phyloP scores from a whole-genome alignment of 805 yeast species.

The Starmerella tilneyi region DNA sequence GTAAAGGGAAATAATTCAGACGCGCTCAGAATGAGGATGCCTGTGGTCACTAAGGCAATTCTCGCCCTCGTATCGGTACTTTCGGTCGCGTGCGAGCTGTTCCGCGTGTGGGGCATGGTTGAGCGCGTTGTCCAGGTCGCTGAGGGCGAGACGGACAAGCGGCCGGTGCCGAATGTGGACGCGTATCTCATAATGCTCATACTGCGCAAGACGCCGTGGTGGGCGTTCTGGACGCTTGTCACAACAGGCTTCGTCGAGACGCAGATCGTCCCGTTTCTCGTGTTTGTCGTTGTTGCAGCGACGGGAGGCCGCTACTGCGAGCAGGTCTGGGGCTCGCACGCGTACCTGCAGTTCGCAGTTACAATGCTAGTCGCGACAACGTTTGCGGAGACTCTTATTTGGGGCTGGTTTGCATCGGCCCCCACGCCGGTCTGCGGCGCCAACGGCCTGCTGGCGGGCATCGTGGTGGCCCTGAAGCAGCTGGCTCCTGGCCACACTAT shows the following conservation, averaged over 20 bases:
- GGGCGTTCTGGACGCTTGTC: constrained; percentile 38
- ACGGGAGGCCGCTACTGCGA: constrained; percentile 58
- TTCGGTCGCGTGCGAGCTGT: constrained; percentile 4
- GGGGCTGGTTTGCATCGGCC: constrained; percentile 4
- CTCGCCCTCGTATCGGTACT: constrained; percentile 6
- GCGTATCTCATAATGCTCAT: constrained; percentile 18
- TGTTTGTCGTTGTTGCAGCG: constrained; percentile 35
- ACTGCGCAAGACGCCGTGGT: constrained; percentile 24
- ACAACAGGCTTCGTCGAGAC: constrained; percentile 42
- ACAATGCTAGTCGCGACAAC: constrained; percentile 34
- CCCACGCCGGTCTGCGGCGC: constrained; percentile 17
- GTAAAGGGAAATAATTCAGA: too few species aligned
- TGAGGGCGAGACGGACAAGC: constrained; percentile 5
- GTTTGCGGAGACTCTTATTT: constrained; percentile 18
- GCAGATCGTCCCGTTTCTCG: constrained; percentile 33
- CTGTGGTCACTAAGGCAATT: constrained; percentile 9
- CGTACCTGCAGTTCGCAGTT: constrained; percentile 40
- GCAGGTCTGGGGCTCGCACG: constrained; percentile 51
- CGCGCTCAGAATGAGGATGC: constrained; percentile 1
- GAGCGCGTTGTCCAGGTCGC: constrained; percentile 1
- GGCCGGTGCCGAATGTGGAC: constrained; percentile 7
- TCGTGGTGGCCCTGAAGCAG: constrained; percentile 55
- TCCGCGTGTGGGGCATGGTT: constrained; percentile 5
- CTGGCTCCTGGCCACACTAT: constrained; percentile 52
- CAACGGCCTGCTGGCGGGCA: constrained; percentile 41